A percentile compares a stretch with the other conserved stretches of the same genome.
Evolutionary conservation across 257 asterid species (phyloP).

Genomic region (Solanum clarkiae): DNA sequence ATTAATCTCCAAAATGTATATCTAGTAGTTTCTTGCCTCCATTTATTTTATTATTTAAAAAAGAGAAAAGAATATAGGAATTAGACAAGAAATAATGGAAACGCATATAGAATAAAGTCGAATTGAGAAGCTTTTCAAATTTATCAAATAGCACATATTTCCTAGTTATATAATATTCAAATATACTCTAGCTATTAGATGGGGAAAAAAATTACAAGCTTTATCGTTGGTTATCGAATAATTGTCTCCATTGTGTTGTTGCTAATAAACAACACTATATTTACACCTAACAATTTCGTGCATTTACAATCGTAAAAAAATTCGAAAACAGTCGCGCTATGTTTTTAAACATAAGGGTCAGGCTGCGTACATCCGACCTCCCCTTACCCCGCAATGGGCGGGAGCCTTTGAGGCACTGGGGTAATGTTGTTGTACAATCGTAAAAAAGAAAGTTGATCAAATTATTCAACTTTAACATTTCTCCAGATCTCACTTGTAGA

Average conservation of each 20-base stretch:
- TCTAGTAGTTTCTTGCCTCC: background rate
- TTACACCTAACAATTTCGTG: background rate
- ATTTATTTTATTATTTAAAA: background rate
- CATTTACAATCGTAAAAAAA: background rate
- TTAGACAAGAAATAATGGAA: background rate
- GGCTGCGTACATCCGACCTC: too few relatives aligned
- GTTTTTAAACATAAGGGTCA: too few relatives aligned
- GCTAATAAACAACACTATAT: background rate
- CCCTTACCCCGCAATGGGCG: too few relatives aligned
- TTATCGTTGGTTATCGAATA: background rate
- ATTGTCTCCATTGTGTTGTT: background rate
- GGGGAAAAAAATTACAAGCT: background rate
- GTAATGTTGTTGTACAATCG: too few relatives aligned
- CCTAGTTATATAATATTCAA: background rate
- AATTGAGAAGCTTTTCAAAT: background rate
- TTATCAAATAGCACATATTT: background rate
- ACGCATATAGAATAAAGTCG: background rate
- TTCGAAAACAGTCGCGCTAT: too few relatives aligned
- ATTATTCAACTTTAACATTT: background rate
- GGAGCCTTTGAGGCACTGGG: too few relatives aligned
- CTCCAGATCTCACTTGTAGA: fast-evolving
- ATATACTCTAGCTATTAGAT: background rate
- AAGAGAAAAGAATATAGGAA: background rate
- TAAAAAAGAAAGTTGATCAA: background rate
- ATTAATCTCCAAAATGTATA: background rate